Conservation (phyloP, 2,329 filamentous ascomycete species). For the Botrytis fabae region DNA sequence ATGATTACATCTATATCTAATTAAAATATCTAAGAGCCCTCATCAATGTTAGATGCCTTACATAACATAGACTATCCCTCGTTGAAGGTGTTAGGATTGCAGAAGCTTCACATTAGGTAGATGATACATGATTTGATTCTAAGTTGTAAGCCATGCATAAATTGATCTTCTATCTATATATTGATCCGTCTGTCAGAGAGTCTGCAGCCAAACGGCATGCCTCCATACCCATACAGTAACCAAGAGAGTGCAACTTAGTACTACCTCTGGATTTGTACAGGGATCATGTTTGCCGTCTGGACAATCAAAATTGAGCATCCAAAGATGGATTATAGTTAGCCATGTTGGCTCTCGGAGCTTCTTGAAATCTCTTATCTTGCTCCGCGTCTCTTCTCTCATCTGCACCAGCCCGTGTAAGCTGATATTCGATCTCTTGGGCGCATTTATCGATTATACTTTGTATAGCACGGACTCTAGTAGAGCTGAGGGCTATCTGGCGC, state of each 20-base stretch:
- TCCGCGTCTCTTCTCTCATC: neutral
- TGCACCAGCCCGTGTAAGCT: neutral
- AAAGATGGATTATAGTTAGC: neutral
- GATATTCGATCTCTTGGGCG: neutral
- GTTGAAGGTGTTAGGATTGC: neutral
- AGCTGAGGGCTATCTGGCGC: neutral
- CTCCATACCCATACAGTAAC: neutral
- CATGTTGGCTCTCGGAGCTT: neutral
- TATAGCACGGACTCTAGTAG: neutral
- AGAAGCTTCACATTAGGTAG: neutral
- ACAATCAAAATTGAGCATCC: neutral
- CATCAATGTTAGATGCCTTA: too few relatives aligned
- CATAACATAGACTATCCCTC: neutral
- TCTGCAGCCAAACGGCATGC: neutral
- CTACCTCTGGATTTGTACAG: neutral
- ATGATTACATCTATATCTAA: too few relatives aligned
- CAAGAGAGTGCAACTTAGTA: neutral
- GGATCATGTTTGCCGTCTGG: accelerated
- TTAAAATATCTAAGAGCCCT: too few relatives aligned
- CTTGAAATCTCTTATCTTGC: neutral
- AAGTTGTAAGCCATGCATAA: neutral
- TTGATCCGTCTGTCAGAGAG: neutral
- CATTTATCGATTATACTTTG: neutral
- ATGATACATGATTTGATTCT: neutral
- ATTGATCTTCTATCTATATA: neutral